phyloP scores from a whole-genome alignment of 306 rosid genomes.

The Astragalus membranaceus region DNA sequence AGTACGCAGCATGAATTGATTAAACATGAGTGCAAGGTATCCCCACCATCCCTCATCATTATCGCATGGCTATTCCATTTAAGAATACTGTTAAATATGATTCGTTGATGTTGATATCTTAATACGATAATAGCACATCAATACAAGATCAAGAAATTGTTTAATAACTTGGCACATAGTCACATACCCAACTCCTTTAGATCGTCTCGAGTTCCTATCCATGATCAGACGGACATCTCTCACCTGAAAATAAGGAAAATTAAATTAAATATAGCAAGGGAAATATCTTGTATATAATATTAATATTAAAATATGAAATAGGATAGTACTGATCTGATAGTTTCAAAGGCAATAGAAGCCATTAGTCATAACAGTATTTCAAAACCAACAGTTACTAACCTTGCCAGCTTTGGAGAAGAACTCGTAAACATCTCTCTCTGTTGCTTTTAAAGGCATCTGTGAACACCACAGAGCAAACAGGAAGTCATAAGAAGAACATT shows the following conservation, averaged over 20 bases:
- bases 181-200: conserved; percentile 99
- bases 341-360: background rate
- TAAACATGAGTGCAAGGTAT: conserved; percentile 96
- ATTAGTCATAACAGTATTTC: background rate
- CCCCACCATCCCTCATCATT: conserved; percentile 98
- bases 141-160: conserved; percentile 12
- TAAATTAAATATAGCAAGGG: background rate
- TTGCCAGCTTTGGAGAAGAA: conserved; percentile 97
- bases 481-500: conserved; percentile 14
- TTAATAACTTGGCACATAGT: conserved; percentile 44
- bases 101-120: conserved; percentile 46
- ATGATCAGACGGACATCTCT: conserved; percentile 97
- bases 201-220: conserved; percentile 99
- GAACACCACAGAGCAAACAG: conserved; percentile 19
- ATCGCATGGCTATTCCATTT: conserved; percentile 98
- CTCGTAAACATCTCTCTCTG: conserved; percentile 88
- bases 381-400: conserved; percentile 43
- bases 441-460: conserved; percentile 98
- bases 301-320: background rate
- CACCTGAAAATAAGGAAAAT: conserved; percentile 49
- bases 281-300: background rate
- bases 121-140: conserved; percentile 46
- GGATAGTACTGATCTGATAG: background rate
- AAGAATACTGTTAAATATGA: conserved; percentile 92
- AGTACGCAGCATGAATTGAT: conserved; percentile 91